Conservation (phyloP, 2,329 filamentous ascomycete genomes). For the Nemania sp. region DNA sequence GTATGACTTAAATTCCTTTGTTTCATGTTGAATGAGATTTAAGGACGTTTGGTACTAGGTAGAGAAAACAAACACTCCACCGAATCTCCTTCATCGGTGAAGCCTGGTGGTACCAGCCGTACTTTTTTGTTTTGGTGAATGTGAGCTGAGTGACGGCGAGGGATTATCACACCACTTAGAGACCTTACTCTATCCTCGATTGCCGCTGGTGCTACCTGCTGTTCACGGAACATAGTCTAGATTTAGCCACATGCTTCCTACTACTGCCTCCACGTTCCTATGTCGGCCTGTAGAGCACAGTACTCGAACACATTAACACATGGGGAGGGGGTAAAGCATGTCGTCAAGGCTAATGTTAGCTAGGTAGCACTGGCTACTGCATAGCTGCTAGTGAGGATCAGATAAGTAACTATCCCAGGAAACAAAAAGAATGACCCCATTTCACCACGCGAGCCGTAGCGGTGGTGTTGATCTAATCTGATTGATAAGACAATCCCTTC, state of each 20-base stretch:
- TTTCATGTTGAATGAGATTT: background rate
- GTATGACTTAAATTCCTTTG: background rate
- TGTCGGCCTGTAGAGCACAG: conserved; percentile 19
- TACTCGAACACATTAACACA: background rate
- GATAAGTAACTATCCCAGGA: conserved; percentile 27
- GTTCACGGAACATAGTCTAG: conserved; percentile 8
- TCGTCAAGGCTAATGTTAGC: conserved; percentile 2
- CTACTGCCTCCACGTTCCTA: background rate
- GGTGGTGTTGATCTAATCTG: conserved; percentile 33
- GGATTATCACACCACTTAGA: conserved; percentile 17
- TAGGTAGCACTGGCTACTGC: background rate
- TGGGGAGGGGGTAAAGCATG: background rate
- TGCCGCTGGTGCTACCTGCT: conserved; percentile 4
- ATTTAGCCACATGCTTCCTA: conserved; percentile 13
- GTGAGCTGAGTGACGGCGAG: conserved; percentile 4
- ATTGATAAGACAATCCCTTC: conserved; percentile 41
- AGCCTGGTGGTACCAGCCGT: background rate
- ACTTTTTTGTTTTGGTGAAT: conserved; percentile 5
- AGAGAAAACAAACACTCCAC: conserved; percentile 20
- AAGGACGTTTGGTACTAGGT: background rate
- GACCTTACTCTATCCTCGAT: conserved; percentile 1
- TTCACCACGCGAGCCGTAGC: conserved; percentile 14
- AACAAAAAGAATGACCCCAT: background rate
- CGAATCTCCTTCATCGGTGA: background rate
- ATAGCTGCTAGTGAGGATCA: conserved; percentile 28